phyloP scores from a whole-genome alignment of 2,329 filamentous ascomycete genomes.

The Neoarthrinium moseri region DNA sequence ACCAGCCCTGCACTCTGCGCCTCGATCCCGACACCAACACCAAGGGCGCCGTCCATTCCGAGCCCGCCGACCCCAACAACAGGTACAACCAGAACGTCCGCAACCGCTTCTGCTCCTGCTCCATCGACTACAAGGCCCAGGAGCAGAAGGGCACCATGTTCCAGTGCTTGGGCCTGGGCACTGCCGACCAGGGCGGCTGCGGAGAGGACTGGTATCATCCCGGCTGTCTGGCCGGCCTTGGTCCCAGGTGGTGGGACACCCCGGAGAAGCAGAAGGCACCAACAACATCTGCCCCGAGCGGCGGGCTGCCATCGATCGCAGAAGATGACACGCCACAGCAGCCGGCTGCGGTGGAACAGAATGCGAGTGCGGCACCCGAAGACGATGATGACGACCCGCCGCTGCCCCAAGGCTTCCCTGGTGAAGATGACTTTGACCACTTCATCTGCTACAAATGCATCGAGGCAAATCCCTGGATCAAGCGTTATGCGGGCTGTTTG shows the following conservation, averaged over 20 bases:
- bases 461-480: slow-evolving; percentile 86
- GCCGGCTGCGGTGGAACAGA: slow-evolving; percentile 15
- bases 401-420: slow-evolving; percentile 81
- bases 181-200: slow-evolving; percentile 78
- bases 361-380: slow-evolving; percentile 26
- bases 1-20: slow-evolving; percentile 73
- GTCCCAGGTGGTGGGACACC: slow-evolving; percentile 68
- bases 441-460: slow-evolving; percentile 95
- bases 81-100: slow-evolving; percentile 95
- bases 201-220: slow-evolving; percentile 99
- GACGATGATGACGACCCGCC: slow-evolving; percentile 62
- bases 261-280: slow-evolving; percentile 33
- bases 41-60: slow-evolving; percentile 75
- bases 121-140: slow-evolving; percentile 82
- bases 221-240: slow-evolving; percentile 81
- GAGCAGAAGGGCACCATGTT: slow-evolving; percentile 97
- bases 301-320: slow-evolving; percentile 45
- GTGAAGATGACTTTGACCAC: slow-evolving; percentile 84
- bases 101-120: slow-evolving; percentile 89
- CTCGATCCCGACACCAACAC: slow-evolving; percentile 69
- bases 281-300: slow-evolving; percentile 16
- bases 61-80: slow-evolving; percentile 71
- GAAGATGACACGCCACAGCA: slow-evolving; percentile 38
- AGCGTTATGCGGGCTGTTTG: slow-evolving; percentile 78
- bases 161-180: slow-evolving; percentile 86